Evolutionary conservation across 805 yeast genomes (phyloP).

Genomic region (Spathaspora sp.): DNA sequence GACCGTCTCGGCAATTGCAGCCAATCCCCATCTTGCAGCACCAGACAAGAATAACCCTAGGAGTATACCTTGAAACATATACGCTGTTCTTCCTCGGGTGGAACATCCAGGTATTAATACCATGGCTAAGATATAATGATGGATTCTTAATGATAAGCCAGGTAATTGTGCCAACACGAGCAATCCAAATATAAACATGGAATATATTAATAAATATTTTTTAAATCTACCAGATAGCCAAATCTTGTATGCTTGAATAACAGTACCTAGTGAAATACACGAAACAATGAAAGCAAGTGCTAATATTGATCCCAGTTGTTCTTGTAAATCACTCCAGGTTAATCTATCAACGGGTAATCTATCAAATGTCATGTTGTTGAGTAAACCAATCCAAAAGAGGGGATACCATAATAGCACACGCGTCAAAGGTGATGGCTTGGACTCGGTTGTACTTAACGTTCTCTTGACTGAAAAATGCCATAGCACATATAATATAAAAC

Average conservation of each 20-base stretch:
- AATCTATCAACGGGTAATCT: slow-evolving; percentile 84
- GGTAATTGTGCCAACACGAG: slow-evolving; percentile 50
- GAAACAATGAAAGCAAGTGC: slow-evolving; percentile 54
- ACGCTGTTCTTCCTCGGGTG: slow-evolving; percentile 66
- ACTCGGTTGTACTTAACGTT: slow-evolving; percentile 32
- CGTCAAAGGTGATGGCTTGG: slow-evolving; percentile 34
- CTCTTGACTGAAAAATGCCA: slow-evolving; percentile 56
- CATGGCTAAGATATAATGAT: slow-evolving; percentile 75
- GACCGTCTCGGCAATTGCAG: slow-evolving; percentile 79
- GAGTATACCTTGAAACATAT: slow-evolving; percentile 78
- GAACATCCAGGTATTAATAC: slow-evolving; percentile 80
- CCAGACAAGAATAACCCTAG: slow-evolving; percentile 83
- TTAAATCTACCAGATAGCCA: slow-evolving; percentile 76
- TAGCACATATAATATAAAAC: slow-evolving; percentile 65
- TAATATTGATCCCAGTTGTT: slow-evolving; percentile 72
- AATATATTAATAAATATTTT: slow-evolving; percentile 55
- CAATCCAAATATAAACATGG: slow-evolving; percentile 39
- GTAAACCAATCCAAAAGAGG: slow-evolving; percentile 76
- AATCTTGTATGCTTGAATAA: slow-evolving; percentile 71
- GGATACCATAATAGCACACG: slow-evolving; percentile 68
- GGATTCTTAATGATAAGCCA: slow-evolving; percentile 71
- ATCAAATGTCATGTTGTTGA: slow-evolving; percentile 87
- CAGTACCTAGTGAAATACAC: slow-evolving; percentile 49
- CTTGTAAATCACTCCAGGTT: slow-evolving; percentile 63
- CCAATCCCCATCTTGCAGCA: slow-evolving; percentile 89